A percentile compares a stretch with the other conserved stretches of the same genome.
phyloP scores from a whole-genome alignment of 352 stramenopile species.

The Globisporangium echinulatum region DNA sequence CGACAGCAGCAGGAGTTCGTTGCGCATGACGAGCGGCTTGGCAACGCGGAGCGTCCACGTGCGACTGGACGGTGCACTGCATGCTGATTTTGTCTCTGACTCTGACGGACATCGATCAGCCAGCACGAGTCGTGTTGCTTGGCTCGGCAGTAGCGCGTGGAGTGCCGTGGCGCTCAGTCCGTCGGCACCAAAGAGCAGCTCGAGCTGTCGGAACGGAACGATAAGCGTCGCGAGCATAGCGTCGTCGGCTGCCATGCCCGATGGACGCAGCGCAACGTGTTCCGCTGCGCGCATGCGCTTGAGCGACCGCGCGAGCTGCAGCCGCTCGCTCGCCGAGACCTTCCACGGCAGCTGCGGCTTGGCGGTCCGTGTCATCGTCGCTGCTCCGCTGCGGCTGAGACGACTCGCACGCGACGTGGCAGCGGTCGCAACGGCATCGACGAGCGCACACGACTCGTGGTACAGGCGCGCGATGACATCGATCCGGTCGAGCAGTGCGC shows the following conservation, averaged over 20 bases:
- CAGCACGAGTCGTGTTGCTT: neutral
- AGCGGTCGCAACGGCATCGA: neutral
- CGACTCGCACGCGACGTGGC: neutral
- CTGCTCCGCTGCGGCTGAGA: too few species aligned
- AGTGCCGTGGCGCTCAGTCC: neutral
- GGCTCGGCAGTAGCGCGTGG: neutral
- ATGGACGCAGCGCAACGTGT: conserved; percentile 1
- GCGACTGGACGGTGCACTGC: neutral
- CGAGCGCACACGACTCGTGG: neutral
- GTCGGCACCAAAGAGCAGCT: conserved; percentile 8
- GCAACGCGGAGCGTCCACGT: conserved; percentile 5
- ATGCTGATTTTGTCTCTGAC: neutral
- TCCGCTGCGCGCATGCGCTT: conserved; percentile 20
- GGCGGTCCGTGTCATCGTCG: too few species aligned
- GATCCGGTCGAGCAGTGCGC: conserved; percentile 4
- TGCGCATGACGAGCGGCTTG: conserved; percentile 8
- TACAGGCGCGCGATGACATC: neutral
- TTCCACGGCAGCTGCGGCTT: conserved; percentile 60
- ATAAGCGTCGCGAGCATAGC: neutral
- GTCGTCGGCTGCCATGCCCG: neutral
- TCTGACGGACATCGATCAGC: too few species aligned
- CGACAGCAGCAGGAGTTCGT: neutral
- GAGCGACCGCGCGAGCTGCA: conserved; percentile 29
- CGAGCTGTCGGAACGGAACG: conserved; percentile 7
- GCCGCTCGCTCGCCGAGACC: conserved; percentile 36